A percentile compares a stretch with the other conserved stretches of the same genome.
phyloP scores from a whole-genome alignment of 75 land plant species.

The Cupressus sempervirens region DNA sequence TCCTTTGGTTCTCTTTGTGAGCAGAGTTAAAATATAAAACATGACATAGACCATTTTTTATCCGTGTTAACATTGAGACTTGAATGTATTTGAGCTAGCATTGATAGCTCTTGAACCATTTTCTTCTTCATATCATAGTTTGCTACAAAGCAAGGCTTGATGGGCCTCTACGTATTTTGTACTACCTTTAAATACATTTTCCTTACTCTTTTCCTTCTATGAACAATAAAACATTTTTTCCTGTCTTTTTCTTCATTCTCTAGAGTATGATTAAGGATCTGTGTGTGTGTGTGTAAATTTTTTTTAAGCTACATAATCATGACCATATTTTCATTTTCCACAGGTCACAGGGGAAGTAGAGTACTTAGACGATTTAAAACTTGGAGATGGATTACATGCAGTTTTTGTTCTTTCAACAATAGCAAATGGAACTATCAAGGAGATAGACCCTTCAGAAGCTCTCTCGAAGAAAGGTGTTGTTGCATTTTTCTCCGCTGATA shows the following conservation, averaged over 20 bases:
- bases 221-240: no score
- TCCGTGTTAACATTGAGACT: no score
- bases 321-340: not conserved
- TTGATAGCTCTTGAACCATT: no score
- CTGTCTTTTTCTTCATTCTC: not conserved
- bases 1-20: no score
- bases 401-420: slow-evolving; percentile 25
- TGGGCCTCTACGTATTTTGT: no score
- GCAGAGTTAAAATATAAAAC: no score
- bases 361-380: slow-evolving; percentile 28
- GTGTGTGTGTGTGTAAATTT: rapidly evolving
- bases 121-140: no score
- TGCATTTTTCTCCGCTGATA: slow-evolving; percentile 23
- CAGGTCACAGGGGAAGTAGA: slow-evolving; percentile 42
- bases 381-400: slow-evolving; percentile 28
- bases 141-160: no score
- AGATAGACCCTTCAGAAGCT: slow-evolving; percentile 27
- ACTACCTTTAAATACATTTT: no score
- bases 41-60: no score
- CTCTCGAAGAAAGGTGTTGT: slow-evolving; percentile 26
- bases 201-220: no score
- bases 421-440: slow-evolving; percentile 28
- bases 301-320: not conserved
- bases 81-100: no score
- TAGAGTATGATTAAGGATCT: not conserved